Percentiles rank a stretch among this genome's conserved stretches.
Evolutionary conservation across 768 basidiomycete species (phyloP).

Genomic region (Tremella mesenterica): DNA sequence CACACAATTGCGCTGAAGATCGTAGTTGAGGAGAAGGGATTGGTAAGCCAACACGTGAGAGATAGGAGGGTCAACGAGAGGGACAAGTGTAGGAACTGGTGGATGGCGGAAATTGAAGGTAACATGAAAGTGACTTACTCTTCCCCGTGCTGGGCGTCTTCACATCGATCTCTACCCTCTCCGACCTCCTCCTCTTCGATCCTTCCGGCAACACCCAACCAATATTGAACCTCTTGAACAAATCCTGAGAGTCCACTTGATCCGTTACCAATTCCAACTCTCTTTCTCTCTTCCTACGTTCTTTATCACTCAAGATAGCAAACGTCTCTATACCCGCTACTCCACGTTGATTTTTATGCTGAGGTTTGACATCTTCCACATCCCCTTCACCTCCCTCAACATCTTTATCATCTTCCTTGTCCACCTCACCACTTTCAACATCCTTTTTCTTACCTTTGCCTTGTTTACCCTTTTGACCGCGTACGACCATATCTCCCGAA

Average conservation of each 20-base stretch:
- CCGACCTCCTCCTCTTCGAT: slow-evolving; percentile 55
- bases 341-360: slow-evolving; percentile 16
- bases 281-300: slow-evolving; percentile 29
- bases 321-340: slow-evolving; percentile 32
- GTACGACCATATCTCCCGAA: too few relatives aligned
- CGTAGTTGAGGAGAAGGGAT: not conserved
- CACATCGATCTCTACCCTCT: slow-evolving; percentile 35
- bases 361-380: slow-evolving; percentile 4
- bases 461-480: not conserved
- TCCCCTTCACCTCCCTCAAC: not conserved
- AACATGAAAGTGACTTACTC: not conserved
- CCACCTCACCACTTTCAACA: not conserved
- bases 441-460: not conserved
- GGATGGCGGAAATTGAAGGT: not conserved
- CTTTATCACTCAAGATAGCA: slow-evolving; percentile 27
- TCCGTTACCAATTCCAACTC: slow-evolving; percentile 52
- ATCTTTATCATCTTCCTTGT: not conserved
- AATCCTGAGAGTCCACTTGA: slow-evolving; percentile 61
- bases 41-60: not conserved
- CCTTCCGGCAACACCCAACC: slow-evolving; percentile 82
- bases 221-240: slow-evolving; percentile 71
- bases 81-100: not conserved
- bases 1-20: not conserved
- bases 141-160: slow-evolving; percentile 1
- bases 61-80: not conserved